These are phyloP conservation scores for Gaultheria prostrata DNA, from an alignment of 148 eudicot genomes.

Conservation along the genomic window DNA sequence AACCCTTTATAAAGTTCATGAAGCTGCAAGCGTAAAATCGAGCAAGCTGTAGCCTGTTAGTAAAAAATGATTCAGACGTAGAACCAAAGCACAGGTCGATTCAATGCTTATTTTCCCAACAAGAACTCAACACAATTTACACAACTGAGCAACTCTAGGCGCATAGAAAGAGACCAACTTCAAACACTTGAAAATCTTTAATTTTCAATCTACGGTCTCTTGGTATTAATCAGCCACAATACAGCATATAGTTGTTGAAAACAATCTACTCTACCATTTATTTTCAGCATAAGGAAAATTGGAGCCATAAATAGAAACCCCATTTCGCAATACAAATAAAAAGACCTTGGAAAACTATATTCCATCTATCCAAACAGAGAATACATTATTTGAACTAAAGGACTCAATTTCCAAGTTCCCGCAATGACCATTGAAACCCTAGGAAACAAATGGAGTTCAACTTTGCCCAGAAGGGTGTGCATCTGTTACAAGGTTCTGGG, in stretches of 20 bases:
- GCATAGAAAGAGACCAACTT: not conserved
- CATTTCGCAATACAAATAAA: not conserved
- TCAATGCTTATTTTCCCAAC: not conserved
- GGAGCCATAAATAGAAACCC: not conserved
- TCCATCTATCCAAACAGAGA: not conserved
- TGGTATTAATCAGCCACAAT: not conserved
- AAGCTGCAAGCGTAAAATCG: not conserved
- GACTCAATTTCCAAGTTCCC: not conserved
- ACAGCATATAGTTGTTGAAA: not conserved
- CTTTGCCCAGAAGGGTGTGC: not conserved
- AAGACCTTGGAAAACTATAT: not conserved
- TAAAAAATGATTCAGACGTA: not conserved
- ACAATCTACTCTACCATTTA: not conserved
- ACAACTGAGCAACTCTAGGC: not conserved
- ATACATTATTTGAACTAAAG: not conserved
- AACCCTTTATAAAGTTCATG: constrained; percentile 33
- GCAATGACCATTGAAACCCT: constrained; percentile 15
- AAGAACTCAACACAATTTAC: not conserved
- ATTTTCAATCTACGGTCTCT: not conserved
- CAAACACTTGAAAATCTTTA: not conserved
- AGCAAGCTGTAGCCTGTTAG: not conserved
- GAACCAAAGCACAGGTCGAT: not conserved
- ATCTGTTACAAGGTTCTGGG: not conserved
- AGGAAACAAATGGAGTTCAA: not conserved
- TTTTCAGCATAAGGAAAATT: not conserved